Evolutionary conservation across 2,329 filamentous ascomycete genomes (phyloP).

Genomic region (Aspergillus sp.): DNA sequence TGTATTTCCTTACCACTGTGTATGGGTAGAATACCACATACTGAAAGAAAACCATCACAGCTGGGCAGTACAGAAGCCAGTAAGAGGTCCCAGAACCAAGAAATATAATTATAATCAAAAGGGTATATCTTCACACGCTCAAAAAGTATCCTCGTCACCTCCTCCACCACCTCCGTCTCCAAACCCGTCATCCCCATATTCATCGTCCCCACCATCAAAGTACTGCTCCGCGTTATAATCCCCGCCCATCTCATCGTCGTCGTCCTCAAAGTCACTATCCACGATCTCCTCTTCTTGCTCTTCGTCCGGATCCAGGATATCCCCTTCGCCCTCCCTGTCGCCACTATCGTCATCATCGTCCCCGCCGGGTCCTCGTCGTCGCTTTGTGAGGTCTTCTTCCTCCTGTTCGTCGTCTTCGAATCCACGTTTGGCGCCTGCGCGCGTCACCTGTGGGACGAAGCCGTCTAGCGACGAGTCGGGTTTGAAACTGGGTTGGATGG

Average conservation of each 20-base stretch:
- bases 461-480: conserved; percentile 24
- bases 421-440: conserved; percentile 26
- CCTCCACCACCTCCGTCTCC: conserved; percentile 48
- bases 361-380: conserved; percentile 14
- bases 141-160: conserved; percentile 42
- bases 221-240: conserved; percentile 60
- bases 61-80: too few species aligned
- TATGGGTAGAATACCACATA: too few species aligned
- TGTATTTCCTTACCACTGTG: too few species aligned
- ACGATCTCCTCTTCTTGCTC: conserved; percentile 46
- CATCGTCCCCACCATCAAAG: conserved; percentile 52
- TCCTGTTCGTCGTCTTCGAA: conserved; percentile 42
- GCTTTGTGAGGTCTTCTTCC: conserved; percentile 25
- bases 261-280: conserved; percentile 53
- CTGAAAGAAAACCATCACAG: too few species aligned
- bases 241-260: conserved; percentile 51
- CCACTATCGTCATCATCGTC: conserved; percentile 28
- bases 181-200: conserved; percentile 47
- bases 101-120: conserved; percentile 4
- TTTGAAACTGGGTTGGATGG: conserved; percentile 43
- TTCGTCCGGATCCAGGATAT: conserved; percentile 32
- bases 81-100: too few species aligned
- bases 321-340: conserved; percentile 21
- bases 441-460: conserved; percentile 14
- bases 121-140: conserved; percentile 21